Base-by-base conservation (phyloP, 352 stramenopile species). In the Phytophthora agathidicida region DNA sequence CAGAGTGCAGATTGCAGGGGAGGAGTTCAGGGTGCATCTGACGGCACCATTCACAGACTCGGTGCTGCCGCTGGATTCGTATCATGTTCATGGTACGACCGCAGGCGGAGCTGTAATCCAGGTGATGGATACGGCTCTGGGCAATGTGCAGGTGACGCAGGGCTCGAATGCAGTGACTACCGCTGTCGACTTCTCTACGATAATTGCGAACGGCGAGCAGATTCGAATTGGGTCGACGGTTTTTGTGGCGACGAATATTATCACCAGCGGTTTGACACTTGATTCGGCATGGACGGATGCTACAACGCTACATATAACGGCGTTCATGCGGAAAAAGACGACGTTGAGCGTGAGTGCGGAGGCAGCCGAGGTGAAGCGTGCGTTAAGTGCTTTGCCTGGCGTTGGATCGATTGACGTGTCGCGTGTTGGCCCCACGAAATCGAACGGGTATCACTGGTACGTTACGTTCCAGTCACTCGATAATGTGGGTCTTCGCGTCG, bases 381-480 rank as follows among this genome's bases (percentile, higher is more conserved):
- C 67, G 1, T 43, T 94, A 11, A 36, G 71, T 39, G 60, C 57
- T 0, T 65, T 92, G 1, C 68, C 82, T 5, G 85, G 82, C 1
- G 60, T 88, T 17, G 85, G 85, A 6, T 62, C 73, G 0, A 71
- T 92, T 31, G 68, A 83, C 7, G 83, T 90, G 0, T 65, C 78
- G 8, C 80, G 85, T 3, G 45, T 76, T 14, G 85, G 85, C 0
- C 85, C 82, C 0, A 89, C 83, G 0, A 58, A 49, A 16, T 42
- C 44, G 32, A 88, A 91, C 16, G 85, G 72, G 2, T 92, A 88
- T 55, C 61, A 55, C 2, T 94, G 85, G 85, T 62, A 67, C 28
- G 70, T 94, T 3, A 91, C 85, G 16, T 89, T 94, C 32, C 32
- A 82, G 45, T 92, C 82, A 1, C 75, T 94, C 10, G 68, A 83